Evolutionary conservation across 2,329 filamentous ascomycete species (phyloP).

Genomic region (Exophiala bonariae): DNA sequence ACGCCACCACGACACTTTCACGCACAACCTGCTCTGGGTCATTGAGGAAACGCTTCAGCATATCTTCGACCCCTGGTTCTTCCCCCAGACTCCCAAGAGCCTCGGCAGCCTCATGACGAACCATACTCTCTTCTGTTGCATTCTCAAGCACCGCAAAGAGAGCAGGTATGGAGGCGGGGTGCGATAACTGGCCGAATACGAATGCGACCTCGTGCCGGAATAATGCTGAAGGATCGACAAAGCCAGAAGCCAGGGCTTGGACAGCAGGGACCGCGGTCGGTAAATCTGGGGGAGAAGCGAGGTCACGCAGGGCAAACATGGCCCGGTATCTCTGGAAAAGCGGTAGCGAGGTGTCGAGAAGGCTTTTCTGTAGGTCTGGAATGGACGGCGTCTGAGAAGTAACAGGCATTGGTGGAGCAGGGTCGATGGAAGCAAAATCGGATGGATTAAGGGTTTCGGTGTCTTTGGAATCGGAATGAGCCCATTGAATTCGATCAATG

Average conservation of each 20-base stretch:
- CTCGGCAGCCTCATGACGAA: slow-evolving; percentile 95
- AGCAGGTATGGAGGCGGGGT: slow-evolving; percentile 94
- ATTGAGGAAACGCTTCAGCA: slow-evolving; percentile 76
- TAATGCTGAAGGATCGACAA: slow-evolving; percentile 81
- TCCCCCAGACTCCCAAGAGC: slow-evolving; percentile 91
- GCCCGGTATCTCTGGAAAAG: slow-evolving; percentile 93
- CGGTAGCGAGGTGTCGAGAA: slow-evolving; percentile 76
- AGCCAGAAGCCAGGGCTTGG: slow-evolving; percentile 78
- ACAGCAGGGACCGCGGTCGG: slow-evolving; percentile 88
- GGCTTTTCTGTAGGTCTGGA: slow-evolving; percentile 68
- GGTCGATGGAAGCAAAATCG: slow-evolving; percentile 94
- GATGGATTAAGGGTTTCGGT: slow-evolving; percentile 79
- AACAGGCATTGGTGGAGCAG: slow-evolving; percentile 82
- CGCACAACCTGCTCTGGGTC: slow-evolving; percentile 92
- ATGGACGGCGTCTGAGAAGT: slow-evolving; percentile 64
- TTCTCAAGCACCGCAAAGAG: slow-evolving; percentile 77
- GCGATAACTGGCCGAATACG: slow-evolving; percentile 93
- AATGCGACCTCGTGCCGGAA: slow-evolving; percentile 99
- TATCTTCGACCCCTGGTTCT: slow-evolving; percentile 88
- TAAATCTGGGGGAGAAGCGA: slow-evolving; percentile 88
- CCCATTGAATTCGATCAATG: slow-evolving; percentile 91
- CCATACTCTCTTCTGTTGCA: slow-evolving; percentile 85
- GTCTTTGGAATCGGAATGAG: slow-evolving; percentile 71
- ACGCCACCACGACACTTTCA: slow-evolving; percentile 89
- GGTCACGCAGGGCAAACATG: slow-evolving; percentile 95